Evolutionary conservation across 2,329 filamentous ascomycete species (phyloP).

Genomic region (Orbilia quercus): DNA sequence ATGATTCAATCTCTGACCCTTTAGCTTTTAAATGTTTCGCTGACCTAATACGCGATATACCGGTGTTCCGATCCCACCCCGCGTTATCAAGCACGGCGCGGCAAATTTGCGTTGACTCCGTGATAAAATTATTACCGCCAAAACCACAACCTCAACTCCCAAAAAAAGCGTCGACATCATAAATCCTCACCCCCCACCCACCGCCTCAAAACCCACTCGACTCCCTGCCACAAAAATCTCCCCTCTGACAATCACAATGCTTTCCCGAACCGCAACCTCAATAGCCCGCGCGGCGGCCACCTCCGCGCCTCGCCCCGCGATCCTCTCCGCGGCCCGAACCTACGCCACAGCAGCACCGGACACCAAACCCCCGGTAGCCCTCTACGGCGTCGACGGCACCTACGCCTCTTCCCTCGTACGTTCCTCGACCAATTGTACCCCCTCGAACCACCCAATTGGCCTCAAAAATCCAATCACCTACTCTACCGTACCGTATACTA

Average conservation of each 20-base stretch:
- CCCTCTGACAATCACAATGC: slow-evolving; percentile 26
- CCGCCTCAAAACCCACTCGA: slow-evolving; percentile 19
- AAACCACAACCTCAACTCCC: slow-evolving; percentile 41
- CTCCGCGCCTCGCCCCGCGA: slow-evolving; percentile 71
- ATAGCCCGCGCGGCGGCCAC: slow-evolving; percentile 63
- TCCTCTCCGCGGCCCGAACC: slow-evolving; percentile 79
- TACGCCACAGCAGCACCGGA: slow-evolving; percentile 70
- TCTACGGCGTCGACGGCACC: slow-evolving; percentile 97
- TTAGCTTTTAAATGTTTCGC: no score
- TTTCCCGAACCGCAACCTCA: slow-evolving; percentile 51
- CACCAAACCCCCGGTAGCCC: slow-evolving; percentile 84
- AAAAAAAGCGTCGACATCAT: slow-evolving; percentile 34
- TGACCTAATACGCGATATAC: no score
- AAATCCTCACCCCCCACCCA: slow-evolving; percentile 19
- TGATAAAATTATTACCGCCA: slow-evolving; percentile 45
- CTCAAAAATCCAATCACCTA: no score
- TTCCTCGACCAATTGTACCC: slow-evolving; percentile 10
- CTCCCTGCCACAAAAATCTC: slow-evolving; percentile 4
- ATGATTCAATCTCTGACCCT: no score
- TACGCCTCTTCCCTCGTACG: slow-evolving; percentile 98
- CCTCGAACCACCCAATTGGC: not conserved
- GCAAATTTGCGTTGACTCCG: slow-evolving; percentile 36
- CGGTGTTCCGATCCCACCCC: no score
- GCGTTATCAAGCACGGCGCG: not conserved
- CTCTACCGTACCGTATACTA: no score